Percentiles rank a stretch among this genome's conserved stretches.
These are phyloP conservation scores for Urochloa ruziziensis DNA, from an alignment of 176 grass and related monocot genomes.

Conservation along the genomic window DNA sequence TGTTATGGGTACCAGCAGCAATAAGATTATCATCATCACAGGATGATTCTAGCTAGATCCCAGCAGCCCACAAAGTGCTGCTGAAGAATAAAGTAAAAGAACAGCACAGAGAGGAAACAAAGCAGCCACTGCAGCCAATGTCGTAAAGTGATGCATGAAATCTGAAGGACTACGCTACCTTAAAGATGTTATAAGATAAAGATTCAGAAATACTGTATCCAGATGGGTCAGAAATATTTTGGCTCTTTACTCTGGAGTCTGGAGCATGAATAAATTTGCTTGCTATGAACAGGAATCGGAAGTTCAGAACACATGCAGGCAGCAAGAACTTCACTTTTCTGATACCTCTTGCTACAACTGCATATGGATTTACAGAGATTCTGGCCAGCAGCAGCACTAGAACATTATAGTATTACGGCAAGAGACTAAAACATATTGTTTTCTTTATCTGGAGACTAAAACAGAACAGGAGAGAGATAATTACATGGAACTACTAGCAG, in stretches of 20 bases:
- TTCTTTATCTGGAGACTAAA: constrained; percentile 46
- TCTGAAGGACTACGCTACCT: not conserved
- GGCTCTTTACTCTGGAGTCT: not conserved
- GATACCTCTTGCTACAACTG: constrained; percentile 17
- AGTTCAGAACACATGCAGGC: not conserved
- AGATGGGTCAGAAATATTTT: not conserved
- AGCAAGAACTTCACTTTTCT: constrained; percentile 1
- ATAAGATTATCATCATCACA: not conserved
- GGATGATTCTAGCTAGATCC: not conserved
- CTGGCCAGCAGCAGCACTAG: constrained; percentile 16
- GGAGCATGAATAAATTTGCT: not conserved
- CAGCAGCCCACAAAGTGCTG: not conserved
- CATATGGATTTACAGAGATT: constrained; percentile 28
- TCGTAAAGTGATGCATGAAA: not conserved
- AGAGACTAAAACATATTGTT: constrained; percentile 20
- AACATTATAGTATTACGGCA: not conserved
- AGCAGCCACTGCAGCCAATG: not conserved
- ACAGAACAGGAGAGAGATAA: constrained; percentile 2
- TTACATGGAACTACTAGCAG: constrained; percentile 31
- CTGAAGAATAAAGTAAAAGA: not conserved
- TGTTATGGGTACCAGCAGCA: not conserved
- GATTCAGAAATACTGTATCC: not conserved
- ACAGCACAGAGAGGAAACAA: not conserved
- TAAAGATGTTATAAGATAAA: not conserved
- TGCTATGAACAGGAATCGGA: not conserved